A percentile compares a stretch with the other conserved stretches of the same genome.
phyloP scores from a whole-genome alignment of 2,329 filamentous ascomycete genomes.

The Westerdykella aurantiaca region DNA sequence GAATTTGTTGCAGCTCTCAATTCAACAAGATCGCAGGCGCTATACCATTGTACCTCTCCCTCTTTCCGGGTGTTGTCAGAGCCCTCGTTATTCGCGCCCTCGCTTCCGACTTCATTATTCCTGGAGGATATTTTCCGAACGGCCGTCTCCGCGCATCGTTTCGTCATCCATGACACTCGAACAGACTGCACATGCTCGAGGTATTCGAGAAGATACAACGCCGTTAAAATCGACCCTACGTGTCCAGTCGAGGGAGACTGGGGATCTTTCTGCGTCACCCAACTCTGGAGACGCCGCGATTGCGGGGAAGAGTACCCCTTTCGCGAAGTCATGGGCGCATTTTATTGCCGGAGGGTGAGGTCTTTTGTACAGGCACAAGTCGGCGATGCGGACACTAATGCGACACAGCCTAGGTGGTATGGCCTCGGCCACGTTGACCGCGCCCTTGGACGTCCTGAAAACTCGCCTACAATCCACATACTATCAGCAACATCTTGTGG shows the following conservation, averaged over 20 bases:
- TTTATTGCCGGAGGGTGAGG: slow-evolving; percentile 81
- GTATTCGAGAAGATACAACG: slow-evolving; percentile 21
- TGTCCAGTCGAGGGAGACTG: slow-evolving; percentile 56
- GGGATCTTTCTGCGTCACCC: slow-evolving; percentile 49
- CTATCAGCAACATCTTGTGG: slow-evolving; percentile 76
- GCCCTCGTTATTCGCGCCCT: neutral
- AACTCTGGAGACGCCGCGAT: slow-evolving; percentile 38
- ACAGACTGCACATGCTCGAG: slow-evolving; percentile 26
- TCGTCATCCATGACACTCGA: slow-evolving; percentile 33
- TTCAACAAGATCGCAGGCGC: neutral
- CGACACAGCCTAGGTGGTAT: slow-evolving; percentile 72
- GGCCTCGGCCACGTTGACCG: slow-evolving; percentile 86
- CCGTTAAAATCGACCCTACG: slow-evolving; percentile 24
- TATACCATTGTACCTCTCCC: neutral
- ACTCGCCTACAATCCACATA: slow-evolving; percentile 91
- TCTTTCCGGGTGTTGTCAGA: neutral
- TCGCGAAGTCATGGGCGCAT: slow-evolving; percentile 78
- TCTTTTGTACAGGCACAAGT: neutral
- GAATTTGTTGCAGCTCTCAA: neutral
- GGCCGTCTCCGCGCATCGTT: neutral
- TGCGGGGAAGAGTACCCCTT: slow-evolving; percentile 37
- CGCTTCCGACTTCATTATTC: too few relatives aligned
- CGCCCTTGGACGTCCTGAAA: slow-evolving; percentile 88
- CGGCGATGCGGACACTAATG: slow-evolving; percentile 9
- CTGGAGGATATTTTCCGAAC: too few relatives aligned